Base-by-base conservation (phyloP, 1,139 yeast species). In the Nakaseomyces kungkrabaensis region DNA sequence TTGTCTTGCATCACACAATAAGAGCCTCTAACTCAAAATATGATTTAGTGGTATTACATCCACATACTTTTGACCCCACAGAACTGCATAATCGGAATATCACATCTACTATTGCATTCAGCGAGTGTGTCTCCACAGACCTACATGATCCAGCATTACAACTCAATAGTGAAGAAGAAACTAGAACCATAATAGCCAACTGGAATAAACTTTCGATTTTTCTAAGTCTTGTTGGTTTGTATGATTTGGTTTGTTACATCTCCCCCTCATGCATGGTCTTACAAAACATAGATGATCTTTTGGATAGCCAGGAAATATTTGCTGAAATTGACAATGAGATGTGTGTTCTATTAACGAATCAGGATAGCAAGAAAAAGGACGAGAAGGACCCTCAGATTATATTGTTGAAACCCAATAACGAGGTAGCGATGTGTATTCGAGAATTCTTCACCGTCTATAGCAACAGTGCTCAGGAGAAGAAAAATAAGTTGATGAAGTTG, bases 401-500 rank as follows among this genome's bases (percentile, higher is more conserved):
- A 26, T 54, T 63, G 3, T 45, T 62, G 32, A 59, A 61, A 44
- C 69, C 69, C 2, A 60, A 57, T 45, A 48, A 51, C 6, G 69
- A 63, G 32, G 59, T 63, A 10, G 59, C 59, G 6, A 61, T 63
- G 61, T 65, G 67, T 48, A 54, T 65, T n/a, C 57, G 56, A 38
- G 69, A 65, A 49, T 63, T 55, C 48, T 60, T 65, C 48, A 64
- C 67, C 4, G 56, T 62, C 7, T 65, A 65, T 52, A 59, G 59
- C 11, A 51, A 53, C 46, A 56, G 55, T 46, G 55, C 54, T n/a
- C 56, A 54, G 37, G 54, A 51, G 1, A 55, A 56, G 45, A 50
- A 56, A 13, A 44, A 51, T 8, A 58, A 56, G 48, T 41, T 59
- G 11, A 48, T 46, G 11, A 46, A 48, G 27, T 51, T 56, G 53